Base-by-base conservation (phyloP, 768 basidiomycete genomes). In the Termitomyces titanicus region DNA sequence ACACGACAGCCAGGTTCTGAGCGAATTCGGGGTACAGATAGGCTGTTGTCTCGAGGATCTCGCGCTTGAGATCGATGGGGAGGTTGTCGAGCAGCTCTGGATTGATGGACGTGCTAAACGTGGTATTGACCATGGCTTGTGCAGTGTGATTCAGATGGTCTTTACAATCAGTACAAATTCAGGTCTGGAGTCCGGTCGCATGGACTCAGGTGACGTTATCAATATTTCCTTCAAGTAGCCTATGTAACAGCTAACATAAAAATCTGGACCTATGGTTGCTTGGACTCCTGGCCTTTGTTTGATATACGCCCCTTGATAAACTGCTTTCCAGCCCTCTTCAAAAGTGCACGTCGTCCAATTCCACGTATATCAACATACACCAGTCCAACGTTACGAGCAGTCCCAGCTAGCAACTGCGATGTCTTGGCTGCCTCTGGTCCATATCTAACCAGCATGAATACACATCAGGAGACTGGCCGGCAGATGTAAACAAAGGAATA, bases 311-410 rank as follows among this genome's bases (percentile, higher is more conserved):
- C 79, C 63, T 79, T 83, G 22, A 86, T 72, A 61, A 79, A 83
- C 39, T 79, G 76, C 74, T 73, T 82, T 18, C 83, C 85, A 0
- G 77, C 82, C 55, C 76, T 79, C 72, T 77, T 86, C 64, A 92
- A 67, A 50, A 92, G 67, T 12, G 88, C 89, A 44, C 81, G 73
- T 54, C 88, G 73, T 9, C 88, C 89, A 35, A 92, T 81, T 0
- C 89, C 88, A 2, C 77, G 70, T 74, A 87, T 77, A 66, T 92
- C 89, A 38, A 92, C 79, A 68, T 91, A 92, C 20, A 92, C 85
- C 35, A 91, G 73, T 3, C 79, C 85, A 12, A 89, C 82, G 68
- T 92, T 91, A 57, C 81, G 74, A 33, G 84, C 85, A 0, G 85
- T 83, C 8, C 83, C 84, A 6, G 85, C 81, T 54, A 86, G 71